Evolutionary conservation across 352 stramenopile genomes (phyloP).

Genomic region (Phytophthora citricola): DNA sequence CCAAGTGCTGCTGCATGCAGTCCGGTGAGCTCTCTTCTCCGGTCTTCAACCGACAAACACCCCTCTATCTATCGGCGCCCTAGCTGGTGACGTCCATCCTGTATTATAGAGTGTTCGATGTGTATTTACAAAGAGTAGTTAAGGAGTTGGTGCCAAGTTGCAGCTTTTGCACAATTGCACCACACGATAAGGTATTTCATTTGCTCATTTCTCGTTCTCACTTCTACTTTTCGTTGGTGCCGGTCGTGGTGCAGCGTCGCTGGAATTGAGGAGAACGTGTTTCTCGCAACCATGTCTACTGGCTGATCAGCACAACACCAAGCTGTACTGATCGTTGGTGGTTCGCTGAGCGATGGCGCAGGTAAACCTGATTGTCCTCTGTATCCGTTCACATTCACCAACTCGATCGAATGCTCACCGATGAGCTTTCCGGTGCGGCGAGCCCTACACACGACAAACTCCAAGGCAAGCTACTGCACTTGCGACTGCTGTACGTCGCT

Average conservation of each 20-base stretch:
- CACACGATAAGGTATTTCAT: conserved; percentile 39
- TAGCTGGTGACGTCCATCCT: conserved; percentile 21
- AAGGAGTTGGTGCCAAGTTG: conserved; percentile 27
- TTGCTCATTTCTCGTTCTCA: conserved; percentile 8
- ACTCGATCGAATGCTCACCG: conserved; percentile 20
- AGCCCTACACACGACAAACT: background rate
- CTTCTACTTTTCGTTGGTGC: too few species aligned
- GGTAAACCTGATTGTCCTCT: background rate
- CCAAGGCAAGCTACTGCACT: background rate
- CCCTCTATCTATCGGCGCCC: conserved; percentile 44
- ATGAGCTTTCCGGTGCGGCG: conserved; percentile 14
- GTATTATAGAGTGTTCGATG: conserved; percentile 44
- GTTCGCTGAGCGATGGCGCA: too few species aligned
- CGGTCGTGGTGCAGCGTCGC: background rate
- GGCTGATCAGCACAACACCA: conserved; percentile 10
- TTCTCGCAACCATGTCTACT: conserved; percentile 6
- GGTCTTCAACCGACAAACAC: conserved; percentile 1
- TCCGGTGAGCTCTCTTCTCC: background rate
- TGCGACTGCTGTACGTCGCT: background rate
- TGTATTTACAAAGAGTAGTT: conserved; percentile 42
- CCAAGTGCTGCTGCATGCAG: background rate
- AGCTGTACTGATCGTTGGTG: conserved; percentile 12
- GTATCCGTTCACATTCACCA: conserved; percentile 15
- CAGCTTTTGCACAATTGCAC: conserved; percentile 29
- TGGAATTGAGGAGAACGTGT: conserved; percentile 9